A percentile compares a stretch with the other conserved stretches of the same genome.
phyloP scores from a whole-genome alignment of 306 rosid genomes.

The Prunus fruticosa region DNA sequence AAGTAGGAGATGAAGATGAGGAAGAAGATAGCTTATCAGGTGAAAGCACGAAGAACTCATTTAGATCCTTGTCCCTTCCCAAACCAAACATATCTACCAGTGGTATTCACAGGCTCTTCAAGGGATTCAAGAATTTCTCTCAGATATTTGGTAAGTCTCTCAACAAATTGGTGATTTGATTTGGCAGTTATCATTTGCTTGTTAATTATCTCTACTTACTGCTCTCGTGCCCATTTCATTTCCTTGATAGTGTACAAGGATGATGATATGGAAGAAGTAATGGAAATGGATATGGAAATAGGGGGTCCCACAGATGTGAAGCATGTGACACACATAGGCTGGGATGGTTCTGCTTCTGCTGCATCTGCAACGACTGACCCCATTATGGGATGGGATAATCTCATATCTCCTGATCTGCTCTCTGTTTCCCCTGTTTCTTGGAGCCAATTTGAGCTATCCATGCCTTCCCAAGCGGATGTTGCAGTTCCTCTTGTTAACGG shows the following conservation, averaged over 20 bases:
- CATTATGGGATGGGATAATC: constrained; percentile 50
- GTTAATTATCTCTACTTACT: neutral
- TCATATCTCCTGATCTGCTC: constrained; percentile 44
- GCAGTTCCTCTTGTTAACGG: constrained; percentile 21
- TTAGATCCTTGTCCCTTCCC: constrained; percentile 42
- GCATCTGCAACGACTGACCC: constrained; percentile 24
- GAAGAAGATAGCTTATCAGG: constrained; percentile 42
- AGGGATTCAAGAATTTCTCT: constrained; percentile 90
- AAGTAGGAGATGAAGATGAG: constrained; percentile 24
- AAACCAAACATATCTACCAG: constrained; percentile 54
- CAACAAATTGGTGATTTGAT: neutral
- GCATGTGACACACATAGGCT: constrained; percentile 96
- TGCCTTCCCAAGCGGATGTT: constrained; percentile 21
- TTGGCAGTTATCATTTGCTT: neutral
- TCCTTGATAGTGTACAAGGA: constrained; percentile 53
- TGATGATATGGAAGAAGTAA: constrained; percentile 49
- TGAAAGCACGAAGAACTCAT: constrained; percentile 60
- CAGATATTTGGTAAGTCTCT: constrained; percentile 68
- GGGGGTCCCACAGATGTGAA: constrained; percentile 92
- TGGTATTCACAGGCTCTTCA: constrained; percentile 63
- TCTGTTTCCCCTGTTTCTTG: constrained; percentile 46
- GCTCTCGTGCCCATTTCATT: neutral
- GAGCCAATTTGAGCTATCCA: constrained; percentile 28
- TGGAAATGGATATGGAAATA: constrained; percentile 74
- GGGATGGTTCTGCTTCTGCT: constrained; percentile 47